These are phyloP conservation scores for Begonia loranthoides DNA, from an alignment of 306 rosid species.

Conservation along the genomic window DNA sequence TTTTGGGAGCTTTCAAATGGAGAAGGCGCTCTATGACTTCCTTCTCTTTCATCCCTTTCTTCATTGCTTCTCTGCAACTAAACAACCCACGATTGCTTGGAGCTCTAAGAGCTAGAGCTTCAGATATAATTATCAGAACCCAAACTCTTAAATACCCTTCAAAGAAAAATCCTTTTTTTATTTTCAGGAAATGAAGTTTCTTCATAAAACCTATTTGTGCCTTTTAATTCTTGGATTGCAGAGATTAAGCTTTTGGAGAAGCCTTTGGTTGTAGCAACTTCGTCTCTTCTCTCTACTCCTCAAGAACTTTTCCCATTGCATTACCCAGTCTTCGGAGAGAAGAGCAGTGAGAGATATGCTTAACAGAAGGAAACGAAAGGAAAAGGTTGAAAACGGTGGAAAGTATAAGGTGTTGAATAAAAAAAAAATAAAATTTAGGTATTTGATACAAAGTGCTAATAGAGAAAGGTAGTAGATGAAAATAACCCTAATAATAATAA, in stretches of 20 bases:
- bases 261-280: constrained; percentile 70
- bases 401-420: too few relatives aligned
- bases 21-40: constrained; percentile 94
- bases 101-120: constrained; percentile 61
- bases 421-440: too few relatives aligned
- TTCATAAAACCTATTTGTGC: too few relatives aligned
- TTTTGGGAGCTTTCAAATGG: constrained; percentile 78
- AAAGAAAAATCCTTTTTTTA: background rate
- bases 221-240: too few relatives aligned
- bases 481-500: too few relatives aligned
- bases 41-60: constrained; percentile 61
- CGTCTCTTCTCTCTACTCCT: constrained; percentile 69
- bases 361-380: too few relatives aligned
- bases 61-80: constrained; percentile 35
- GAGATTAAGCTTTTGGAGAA: constrained; percentile 58
- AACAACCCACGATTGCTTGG: constrained; percentile 36
- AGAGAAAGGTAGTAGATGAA: too few relatives aligned
- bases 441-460: too few relatives aligned
- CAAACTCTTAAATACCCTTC: constrained; percentile 43
- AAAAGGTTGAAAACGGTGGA: too few relatives aligned
- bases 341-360: too few relatives aligned
- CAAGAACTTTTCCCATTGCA: constrained; percentile 78
- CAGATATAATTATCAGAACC: constrained; percentile 56
- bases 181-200: too few relatives aligned
- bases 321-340: constrained; percentile 51